Base-by-base conservation (phyloP, 2,329 filamentous ascomycete genomes). In the Huntiella moniliformis region DNA sequence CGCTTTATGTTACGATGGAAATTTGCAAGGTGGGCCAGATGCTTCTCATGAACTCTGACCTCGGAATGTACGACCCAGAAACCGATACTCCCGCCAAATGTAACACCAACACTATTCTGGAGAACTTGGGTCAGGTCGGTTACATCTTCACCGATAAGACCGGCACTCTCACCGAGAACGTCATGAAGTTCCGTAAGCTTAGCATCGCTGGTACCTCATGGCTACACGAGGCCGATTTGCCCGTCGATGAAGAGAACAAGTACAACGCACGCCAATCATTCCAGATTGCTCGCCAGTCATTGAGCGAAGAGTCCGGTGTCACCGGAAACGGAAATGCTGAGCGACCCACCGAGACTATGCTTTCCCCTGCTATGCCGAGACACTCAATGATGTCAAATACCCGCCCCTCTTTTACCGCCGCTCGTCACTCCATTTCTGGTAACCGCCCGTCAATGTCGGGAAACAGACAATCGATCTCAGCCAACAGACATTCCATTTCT, bases 141-240 rank as follows among this genome's bases (percentile, higher is more conserved):
- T 91, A 92, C 55, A 74, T 93, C 15, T 93, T 96, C 55, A 92
- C 85, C 0, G 87, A 95, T 60, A 95, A 95, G 64, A 95, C 87
- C 0, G 87, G 87, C 1, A 96, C 87, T 0, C 65, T 96, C 53
- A 96, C 87, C 1, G 86, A 95, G 54, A 96, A 96, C 53, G 70
- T 85, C 8, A 95, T 96, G 88, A 84, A 85, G 51, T 95, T 95
- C 57, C 79, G 87, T 38, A 94, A 92, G 58, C 71, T 95, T 61
- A 93, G 82, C 54, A 77, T 95, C 31, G 86, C 83, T 2, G 87
- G 87, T 5, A 86, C 82, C 1, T 80, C 86, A 1, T 94, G 87
- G 85, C 65, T 91, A 31, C 87, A 94, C 53, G 80, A 91, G 55
- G 68, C 71, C 50, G 84, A 92, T 56, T 61, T 87, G 2, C 47